Percentiles rank a stretch among this genome's conserved stretches.
phyloP scores from a whole-genome alignment of 2,329 filamentous ascomycete species.

The Penicillium olsonii region DNA sequence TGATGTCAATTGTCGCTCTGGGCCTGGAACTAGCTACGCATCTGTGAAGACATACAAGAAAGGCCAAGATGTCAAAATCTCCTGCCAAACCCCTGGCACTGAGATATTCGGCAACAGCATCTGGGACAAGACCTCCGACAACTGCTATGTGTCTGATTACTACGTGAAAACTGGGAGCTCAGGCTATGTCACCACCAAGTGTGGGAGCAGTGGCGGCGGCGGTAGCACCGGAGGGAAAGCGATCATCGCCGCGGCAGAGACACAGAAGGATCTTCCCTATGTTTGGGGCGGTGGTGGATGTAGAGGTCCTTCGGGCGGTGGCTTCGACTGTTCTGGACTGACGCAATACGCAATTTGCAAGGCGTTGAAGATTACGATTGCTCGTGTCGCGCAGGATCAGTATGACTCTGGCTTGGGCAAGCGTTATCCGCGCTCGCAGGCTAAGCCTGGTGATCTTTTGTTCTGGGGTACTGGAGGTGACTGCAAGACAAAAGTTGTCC shows the following conservation, averaged over 20 bases:
- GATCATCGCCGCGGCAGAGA: constrained; percentile 25
- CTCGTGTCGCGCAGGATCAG: constrained; percentile 27
- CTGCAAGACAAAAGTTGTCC: constrained; percentile 21
- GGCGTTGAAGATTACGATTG: constrained; percentile 22
- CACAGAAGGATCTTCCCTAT: constrained; percentile 27
- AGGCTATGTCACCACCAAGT: constrained; percentile 16
- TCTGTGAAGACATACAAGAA: constrained; percentile 18
- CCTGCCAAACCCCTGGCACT: constrained; percentile 19
- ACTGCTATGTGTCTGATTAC: constrained; percentile 30
- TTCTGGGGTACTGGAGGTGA: constrained; percentile 26
- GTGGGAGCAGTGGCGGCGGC: constrained; percentile 6
- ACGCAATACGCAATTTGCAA: constrained; percentile 29
- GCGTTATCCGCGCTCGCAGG: constrained; percentile 19
- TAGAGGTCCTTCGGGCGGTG: constrained; percentile 21
- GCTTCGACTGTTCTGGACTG: constrained; percentile 30
- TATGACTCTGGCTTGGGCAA: constrained; percentile 24
- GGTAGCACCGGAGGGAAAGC: constrained; percentile 10
- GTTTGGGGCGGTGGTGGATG: constrained; percentile 29
- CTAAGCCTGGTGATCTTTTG: constrained; percentile 26
- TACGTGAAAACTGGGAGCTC: constrained; percentile 27
- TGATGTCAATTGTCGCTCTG: constrained; percentile 24
- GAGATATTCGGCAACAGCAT: constrained; percentile 19
- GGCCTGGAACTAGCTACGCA: constrained; percentile 19
- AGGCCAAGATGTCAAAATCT: constrained; percentile 10
- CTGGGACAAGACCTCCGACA: constrained; percentile 29